These are phyloP conservation scores for Austroboletus novae-zelandiae DNA, from an alignment of 1,284 basidiomycete species.

Conservation along the genomic window DNA sequence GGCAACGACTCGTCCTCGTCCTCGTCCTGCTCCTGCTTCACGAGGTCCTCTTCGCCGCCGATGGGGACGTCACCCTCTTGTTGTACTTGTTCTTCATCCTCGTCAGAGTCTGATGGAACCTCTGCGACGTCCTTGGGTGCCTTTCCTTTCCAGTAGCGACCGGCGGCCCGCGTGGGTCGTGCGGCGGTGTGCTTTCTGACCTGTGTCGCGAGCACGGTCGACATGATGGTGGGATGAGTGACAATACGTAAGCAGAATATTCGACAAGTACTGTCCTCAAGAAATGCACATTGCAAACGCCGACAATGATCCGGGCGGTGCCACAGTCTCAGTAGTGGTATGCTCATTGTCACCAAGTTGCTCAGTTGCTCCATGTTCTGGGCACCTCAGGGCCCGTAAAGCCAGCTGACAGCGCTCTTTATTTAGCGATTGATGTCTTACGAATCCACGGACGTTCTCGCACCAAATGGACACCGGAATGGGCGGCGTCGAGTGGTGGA, in stretches of 20 bases:
- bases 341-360: too few species aligned
- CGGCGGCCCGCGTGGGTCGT: slow-evolving; percentile 67
- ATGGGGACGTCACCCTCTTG: slow-evolving; percentile 58
- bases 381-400: too few species aligned
- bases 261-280: too few species aligned
- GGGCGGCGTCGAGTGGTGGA: too few species aligned
- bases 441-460: too few species aligned
- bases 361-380: too few species aligned
- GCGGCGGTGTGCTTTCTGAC: slow-evolving; percentile 68
- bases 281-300: too few species aligned
- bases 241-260: slow-evolving; percentile 8
- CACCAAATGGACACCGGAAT: too few species aligned
- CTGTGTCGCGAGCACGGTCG: slow-evolving; percentile 33
- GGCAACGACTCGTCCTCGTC: slow-evolving; percentile 45
- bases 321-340: too few species aligned
- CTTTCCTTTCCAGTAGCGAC: slow-evolving; percentile 82
- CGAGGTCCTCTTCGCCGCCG: slow-evolving; percentile 50
- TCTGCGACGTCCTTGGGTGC: slow-evolving; percentile 70
- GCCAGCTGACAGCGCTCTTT: too few species aligned
- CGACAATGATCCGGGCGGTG: too few species aligned
- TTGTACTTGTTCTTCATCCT: slow-evolving; percentile 50
- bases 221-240: slow-evolving; percentile 20
- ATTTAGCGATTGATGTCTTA: too few species aligned
- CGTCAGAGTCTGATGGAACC: slow-evolving; percentile 62
- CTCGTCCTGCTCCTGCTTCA: slow-evolving; percentile 41